These are phyloP conservation scores for Candolleomyces aberdarensis DNA, from an alignment of 768 basidiomycete genomes.

Conservation along the genomic window DNA sequence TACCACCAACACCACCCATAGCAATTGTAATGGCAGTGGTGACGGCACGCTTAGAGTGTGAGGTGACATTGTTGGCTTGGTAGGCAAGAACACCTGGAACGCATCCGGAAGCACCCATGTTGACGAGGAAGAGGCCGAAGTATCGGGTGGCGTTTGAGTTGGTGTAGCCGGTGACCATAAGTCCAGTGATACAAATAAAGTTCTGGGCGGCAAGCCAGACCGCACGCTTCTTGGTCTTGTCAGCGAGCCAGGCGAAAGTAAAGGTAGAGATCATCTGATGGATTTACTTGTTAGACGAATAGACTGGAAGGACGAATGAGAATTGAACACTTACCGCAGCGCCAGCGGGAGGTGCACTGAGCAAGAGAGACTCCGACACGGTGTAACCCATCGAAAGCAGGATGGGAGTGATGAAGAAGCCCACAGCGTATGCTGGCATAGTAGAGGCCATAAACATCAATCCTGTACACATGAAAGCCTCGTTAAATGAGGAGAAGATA, in stretches of 20 bases:
- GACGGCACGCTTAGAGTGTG: constrained; percentile 37
- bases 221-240: constrained; percentile 31
- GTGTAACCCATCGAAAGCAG: constrained; percentile 33
- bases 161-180: constrained; percentile 28
- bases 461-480: background rate
- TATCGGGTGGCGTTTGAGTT: constrained; percentile 27
- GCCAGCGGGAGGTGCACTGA: constrained; percentile 33
- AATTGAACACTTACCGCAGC: constrained; percentile 21
- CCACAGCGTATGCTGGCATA: constrained; percentile 36
- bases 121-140: constrained; percentile 33
- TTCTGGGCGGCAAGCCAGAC: constrained; percentile 31
- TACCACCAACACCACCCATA: constrained; percentile 38
- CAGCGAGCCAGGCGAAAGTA: constrained; percentile 36
- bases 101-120: constrained; percentile 31
- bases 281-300: too few species aligned
- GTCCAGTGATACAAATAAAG: constrained; percentile 29
- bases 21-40: constrained; percentile 32
- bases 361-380: constrained; percentile 20
- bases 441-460: constrained; percentile 37
- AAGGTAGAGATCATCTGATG: constrained; percentile 31
- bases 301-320: background rate
- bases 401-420: constrained; percentile 34
- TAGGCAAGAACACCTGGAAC: constrained; percentile 37
- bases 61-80: constrained; percentile 32
- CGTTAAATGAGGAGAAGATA: too few species aligned